phyloP scores from a whole-genome alignment of 805 yeast species.

The Wickerhamomyces silvicola region DNA sequence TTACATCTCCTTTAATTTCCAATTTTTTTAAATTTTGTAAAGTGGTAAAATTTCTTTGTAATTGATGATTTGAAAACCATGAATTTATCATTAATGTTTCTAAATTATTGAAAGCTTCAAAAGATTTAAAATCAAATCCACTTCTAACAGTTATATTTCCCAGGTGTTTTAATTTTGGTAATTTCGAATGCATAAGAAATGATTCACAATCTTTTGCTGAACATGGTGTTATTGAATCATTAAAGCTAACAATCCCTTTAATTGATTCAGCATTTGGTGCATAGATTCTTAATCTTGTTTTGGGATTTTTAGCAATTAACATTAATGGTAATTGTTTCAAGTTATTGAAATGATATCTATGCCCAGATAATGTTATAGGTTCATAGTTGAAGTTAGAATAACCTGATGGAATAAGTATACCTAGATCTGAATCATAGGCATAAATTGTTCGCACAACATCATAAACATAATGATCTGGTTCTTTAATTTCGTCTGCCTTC shows the following conservation, averaged over 20 bases:
- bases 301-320: slow-evolving; percentile 2
- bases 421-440: slow-evolving; percentile 5
- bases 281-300: neutral
- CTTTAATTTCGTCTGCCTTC: slow-evolving; percentile 1
- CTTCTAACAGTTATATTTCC: slow-evolving; percentile 1
- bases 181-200: neutral
- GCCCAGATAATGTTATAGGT: slow-evolving; percentile 1
- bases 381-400: neutral
- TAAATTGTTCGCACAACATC: slow-evolving; percentile 3
- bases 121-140: slow-evolving; percentile 1
- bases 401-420: slow-evolving; percentile 1
- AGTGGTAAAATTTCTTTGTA: neutral
- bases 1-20: slow-evolving; percentile 1
- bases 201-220: neutral
- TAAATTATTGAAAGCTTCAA: slow-evolving; percentile 1
- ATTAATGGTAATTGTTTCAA: slow-evolving; percentile 1
- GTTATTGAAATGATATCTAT: neutral
- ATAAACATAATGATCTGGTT: slow-evolving; percentile 1
- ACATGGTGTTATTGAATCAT: slow-evolving; percentile 1
- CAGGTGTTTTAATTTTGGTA: slow-evolving; percentile 1
- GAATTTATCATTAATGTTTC: slow-evolving; percentile 1
- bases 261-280: neutral
- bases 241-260: slow-evolving; percentile 2
- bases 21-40: neutral
- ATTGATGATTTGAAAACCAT: neutral